Evolutionary conservation across 495 filamentous ascomycete species (phyloP), one percentile per base, ranked within the genome.

Genomic region (Aspergillus cristatus): DNA sequence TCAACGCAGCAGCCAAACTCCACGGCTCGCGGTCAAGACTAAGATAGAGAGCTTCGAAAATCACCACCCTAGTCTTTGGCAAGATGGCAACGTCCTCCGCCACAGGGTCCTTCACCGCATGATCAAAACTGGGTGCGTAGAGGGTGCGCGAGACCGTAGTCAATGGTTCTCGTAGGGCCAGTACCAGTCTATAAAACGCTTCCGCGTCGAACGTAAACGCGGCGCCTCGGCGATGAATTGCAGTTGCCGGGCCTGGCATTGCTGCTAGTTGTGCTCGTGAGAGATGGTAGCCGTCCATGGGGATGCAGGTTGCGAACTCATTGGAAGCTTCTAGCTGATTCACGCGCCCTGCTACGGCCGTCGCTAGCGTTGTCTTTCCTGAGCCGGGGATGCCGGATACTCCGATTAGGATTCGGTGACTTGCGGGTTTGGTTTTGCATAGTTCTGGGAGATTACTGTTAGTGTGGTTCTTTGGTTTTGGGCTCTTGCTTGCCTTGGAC

Each of bases 271-370:
- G 75, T n/a, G 78, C 73, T 12, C 84, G 79, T 1, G 84, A 78
- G 12, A 84, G 66, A 58, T 91, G 86, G 63, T 81, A 94, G 35
- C 86, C 86, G 55, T 94, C 86, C 83, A 91, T 85, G 14, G 82
- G 77, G 28, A 86, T 59, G 15, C 79, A 76, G 42, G 79, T 51
- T 14, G 68, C 62, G 16, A 42, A 36, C 6, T 28, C 18, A 14
- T 47, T 37, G 14, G 41, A 34, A 18, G 46, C 46, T 36, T 67
- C 55, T 5, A 68, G 65, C 3, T 58, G 54, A 44, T 90, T 88
- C 34, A 90, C 63, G 24, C 71, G 60, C 3, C 51, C 44, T 13
- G 74, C 66, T 13, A 90, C 63, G 32, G 65, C 70, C 14, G 65
- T 55, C 11, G 85, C 81, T 40, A 93, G 72, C 2, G 84, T 87